phyloP scores from a whole-genome alignment of 805 yeast species.

The Kodamaea jinghongensis region DNA sequence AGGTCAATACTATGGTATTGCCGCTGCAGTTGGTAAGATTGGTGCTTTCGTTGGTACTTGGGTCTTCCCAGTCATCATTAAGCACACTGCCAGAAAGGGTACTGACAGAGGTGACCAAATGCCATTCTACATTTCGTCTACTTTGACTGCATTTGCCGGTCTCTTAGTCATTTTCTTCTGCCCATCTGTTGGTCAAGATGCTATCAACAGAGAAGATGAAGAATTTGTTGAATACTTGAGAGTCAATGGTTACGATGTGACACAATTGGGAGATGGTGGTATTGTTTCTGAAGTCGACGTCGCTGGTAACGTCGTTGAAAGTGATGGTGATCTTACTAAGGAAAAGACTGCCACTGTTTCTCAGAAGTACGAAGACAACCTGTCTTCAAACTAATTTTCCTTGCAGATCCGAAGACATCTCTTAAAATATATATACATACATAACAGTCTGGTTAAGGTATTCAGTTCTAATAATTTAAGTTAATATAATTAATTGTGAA shows the following conservation, averaged over 20 bases:
- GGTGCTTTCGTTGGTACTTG: slow-evolving; percentile 92
- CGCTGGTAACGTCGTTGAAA: slow-evolving; percentile 17
- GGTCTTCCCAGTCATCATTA: slow-evolving; percentile 76
- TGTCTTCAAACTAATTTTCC: too few relatives aligned
- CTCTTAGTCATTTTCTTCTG: slow-evolving; percentile 62
- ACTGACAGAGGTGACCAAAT: slow-evolving; percentile 58
- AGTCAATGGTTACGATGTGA: slow-evolving; percentile 66
- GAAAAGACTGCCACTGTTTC: neutral
- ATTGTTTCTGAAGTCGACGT: slow-evolving; percentile 2
- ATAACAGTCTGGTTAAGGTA: too few relatives aligned
- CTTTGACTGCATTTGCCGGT: slow-evolving; percentile 71
- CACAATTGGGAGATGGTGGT: slow-evolving; percentile 46
- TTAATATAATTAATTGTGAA: too few relatives aligned
- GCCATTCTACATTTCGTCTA: slow-evolving; percentile 78
- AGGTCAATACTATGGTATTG: slow-evolving; percentile 85
- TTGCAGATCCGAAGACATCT: too few relatives aligned
- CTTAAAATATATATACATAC: too few relatives aligned
- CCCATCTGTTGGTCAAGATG: slow-evolving; percentile 81
- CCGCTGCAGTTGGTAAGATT: slow-evolving; percentile 86
- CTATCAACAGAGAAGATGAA: slow-evolving; percentile 73
- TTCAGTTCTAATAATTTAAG: too few relatives aligned
- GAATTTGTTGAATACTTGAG: slow-evolving; percentile 64
- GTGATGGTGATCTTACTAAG: slow-evolving; percentile 1
- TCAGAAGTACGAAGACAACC: too few relatives aligned
- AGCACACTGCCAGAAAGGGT: slow-evolving; percentile 52